phyloP scores from a whole-genome alignment of 2,329 filamentous ascomycete genomes.

The Colletotrichum limetticola region DNA sequence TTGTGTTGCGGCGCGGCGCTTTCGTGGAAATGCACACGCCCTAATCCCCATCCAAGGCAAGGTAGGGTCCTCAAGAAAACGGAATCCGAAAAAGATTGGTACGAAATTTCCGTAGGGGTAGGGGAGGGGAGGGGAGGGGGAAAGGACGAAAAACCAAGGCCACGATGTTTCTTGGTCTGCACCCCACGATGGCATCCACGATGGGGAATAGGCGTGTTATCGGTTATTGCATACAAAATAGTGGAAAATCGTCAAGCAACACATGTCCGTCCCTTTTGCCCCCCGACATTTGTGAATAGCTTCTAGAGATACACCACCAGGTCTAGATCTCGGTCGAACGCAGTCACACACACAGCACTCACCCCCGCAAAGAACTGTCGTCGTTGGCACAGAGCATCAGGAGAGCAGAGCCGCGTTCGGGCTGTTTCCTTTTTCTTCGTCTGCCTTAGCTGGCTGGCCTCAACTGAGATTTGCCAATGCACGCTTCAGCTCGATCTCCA shows the following conservation, averaged over 20 bases:
- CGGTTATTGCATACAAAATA: conserved; percentile 6
- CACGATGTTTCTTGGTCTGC: not conserved
- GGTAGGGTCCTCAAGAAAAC: not conserved
- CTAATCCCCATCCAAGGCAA: not conserved
- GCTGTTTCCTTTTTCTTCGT: not conserved
- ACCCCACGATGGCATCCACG: not conserved
- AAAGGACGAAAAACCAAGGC: not conserved
- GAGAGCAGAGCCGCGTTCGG: not conserved
- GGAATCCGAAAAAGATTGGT: not conserved
- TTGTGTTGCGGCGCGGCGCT: not conserved
- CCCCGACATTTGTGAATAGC: not conserved
- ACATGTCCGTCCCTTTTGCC: not conserved
- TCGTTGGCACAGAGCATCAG: not conserved
- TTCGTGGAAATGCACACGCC: not conserved
- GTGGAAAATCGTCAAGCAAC: not conserved
- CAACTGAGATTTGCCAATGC: not conserved
- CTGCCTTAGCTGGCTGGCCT: not conserved
- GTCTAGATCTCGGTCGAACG: not conserved
- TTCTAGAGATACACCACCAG: not conserved
- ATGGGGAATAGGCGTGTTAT: not conserved
- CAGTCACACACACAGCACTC: not conserved
- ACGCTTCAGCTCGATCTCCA: not conserved
- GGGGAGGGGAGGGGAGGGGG: too few species aligned
- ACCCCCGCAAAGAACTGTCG: not conserved
- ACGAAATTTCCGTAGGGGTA: too few species aligned